phyloP scores from a whole-genome alignment of 225 moss, liverwort and hornwort species.

The Ulota crispa region DNA sequence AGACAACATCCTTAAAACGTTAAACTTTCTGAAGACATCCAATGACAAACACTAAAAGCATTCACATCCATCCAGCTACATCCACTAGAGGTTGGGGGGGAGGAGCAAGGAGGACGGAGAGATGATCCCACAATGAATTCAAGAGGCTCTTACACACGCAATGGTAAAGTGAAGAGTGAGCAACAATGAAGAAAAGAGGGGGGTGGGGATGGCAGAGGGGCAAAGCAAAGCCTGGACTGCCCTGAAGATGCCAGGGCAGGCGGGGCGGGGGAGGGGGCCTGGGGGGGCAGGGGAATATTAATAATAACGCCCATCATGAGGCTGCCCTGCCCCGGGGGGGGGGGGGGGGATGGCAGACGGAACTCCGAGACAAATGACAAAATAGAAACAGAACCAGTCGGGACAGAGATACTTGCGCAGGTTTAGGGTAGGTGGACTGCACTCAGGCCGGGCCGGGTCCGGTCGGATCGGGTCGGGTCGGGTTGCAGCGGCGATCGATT shows the following conservation, averaged over 20 bases:
- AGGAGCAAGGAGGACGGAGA: not conserved
- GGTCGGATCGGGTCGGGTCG: not conserved
- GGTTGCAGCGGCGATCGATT: not conserved
- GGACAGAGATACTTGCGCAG: slow-evolving; percentile 37
- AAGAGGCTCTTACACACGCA: slow-evolving; percentile 7
- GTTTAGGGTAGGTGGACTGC: not conserved
- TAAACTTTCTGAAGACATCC: too few relatives aligned
- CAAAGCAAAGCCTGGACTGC: slow-evolving; percentile 40
- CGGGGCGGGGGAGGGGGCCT: too few relatives aligned
- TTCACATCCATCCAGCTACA: not conserved
- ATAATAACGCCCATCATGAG: slow-evolving; percentile 33
- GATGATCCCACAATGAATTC: slow-evolving; percentile 20
- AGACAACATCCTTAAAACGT: too few relatives aligned
- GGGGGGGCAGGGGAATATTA: slow-evolving; percentile 20
- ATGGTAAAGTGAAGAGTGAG: slow-evolving; percentile 4
- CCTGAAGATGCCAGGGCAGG: slow-evolving; percentile 9
- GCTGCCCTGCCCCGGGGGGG: slow-evolving; percentile 11
- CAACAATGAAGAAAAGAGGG: slow-evolving; percentile 11
- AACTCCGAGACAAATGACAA: slow-evolving; percentile 15
- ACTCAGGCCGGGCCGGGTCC: not conserved
- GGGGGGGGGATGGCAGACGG: not conserved
- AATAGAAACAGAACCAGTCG: slow-evolving; percentile 18
- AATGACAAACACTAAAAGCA: rapidly evolving
- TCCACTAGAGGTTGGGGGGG: too few relatives aligned
- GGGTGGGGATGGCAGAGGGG: not conserved